phyloP scores from a whole-genome alignment of 1,284 basidiomycete species.

The Ganoderma sinense region DNA sequence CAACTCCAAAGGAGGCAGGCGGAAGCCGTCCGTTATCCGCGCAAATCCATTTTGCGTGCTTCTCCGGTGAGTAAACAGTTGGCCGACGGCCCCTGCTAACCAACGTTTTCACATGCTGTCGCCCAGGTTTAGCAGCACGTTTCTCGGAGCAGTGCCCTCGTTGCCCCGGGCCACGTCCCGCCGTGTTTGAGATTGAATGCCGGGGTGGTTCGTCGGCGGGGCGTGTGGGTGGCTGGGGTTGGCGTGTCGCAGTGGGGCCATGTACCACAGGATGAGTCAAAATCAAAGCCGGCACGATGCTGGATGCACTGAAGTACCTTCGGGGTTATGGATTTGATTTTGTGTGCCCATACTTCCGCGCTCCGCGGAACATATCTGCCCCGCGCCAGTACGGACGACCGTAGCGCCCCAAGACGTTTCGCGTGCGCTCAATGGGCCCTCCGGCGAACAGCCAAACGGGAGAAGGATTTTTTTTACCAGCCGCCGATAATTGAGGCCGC shows the following conservation, averaged over 20 bases:
- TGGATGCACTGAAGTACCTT: not conserved
- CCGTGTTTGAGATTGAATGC: not conserved
- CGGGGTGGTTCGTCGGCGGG: not conserved
- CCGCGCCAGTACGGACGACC: not conserved
- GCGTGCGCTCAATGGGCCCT: not conserved
- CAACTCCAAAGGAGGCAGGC: conserved; percentile 10
- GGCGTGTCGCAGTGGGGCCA: not conserved
- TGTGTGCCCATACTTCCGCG: not conserved
- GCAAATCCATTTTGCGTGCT: conserved; percentile 12
- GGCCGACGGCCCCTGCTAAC: conserved; percentile 10
- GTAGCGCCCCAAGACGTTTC: not conserved
- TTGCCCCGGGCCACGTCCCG: not conserved
- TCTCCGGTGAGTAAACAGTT: conserved; percentile 25
- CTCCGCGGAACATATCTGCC: not conserved
- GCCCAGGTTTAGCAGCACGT: not conserved
- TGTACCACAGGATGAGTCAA: not conserved
- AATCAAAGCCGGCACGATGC: not conserved
- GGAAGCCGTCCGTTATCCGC: conserved; percentile 5
- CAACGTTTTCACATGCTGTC: conserved; percentile 1
- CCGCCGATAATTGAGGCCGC: not conserved
- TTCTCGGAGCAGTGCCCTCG: not conserved
- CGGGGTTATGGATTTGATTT: not conserved
- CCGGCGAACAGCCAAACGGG: not conserved
- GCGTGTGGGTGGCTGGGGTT: not conserved
- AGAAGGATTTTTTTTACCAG: not conserved